phyloP scores from a whole-genome alignment of 371 early-diverging fungal genomes.

The Dichotomocladium elegans region DNA sequence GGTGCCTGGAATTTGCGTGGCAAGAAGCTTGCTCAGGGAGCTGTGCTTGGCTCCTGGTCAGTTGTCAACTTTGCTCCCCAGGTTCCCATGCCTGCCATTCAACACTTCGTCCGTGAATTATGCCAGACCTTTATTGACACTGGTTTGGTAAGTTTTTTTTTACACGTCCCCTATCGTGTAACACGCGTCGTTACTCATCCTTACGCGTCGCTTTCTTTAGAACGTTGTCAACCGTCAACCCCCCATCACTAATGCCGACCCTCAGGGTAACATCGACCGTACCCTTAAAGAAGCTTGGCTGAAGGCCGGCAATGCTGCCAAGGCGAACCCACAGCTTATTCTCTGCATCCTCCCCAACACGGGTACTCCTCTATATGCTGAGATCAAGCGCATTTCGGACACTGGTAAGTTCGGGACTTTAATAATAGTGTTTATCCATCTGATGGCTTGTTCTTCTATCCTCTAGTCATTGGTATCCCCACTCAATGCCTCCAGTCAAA shows the following conservation, averaged over 20 bases:
- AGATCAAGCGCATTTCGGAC: constrained; percentile 93
- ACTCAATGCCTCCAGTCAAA: constrained; percentile 88
- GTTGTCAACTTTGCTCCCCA: constrained; percentile 59
- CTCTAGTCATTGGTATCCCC: constrained; percentile 70
- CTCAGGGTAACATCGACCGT: constrained; percentile 61
- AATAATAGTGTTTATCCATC: background rate
- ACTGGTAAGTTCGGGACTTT: constrained; percentile 39
- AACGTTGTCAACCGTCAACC: constrained; percentile 57
- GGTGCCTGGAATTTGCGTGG: constrained; percentile 90
- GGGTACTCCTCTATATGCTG: constrained; percentile 83
- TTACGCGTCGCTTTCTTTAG: constrained; percentile 22
- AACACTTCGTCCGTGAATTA: constrained; percentile 54
- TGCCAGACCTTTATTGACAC: constrained; percentile 47
- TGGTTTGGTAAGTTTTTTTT: constrained; percentile 57
- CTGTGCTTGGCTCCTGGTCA: constrained; percentile 74
- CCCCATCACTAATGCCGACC: constrained; percentile 69
- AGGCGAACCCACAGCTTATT: constrained; percentile 71
- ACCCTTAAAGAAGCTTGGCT: constrained; percentile 72
- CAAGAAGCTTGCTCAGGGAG: constrained; percentile 72
- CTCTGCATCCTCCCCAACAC: constrained; percentile 87
- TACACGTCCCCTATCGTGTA: background rate
- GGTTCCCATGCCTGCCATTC: constrained; percentile 23
- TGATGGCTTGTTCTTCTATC: background rate
- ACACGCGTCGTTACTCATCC: background rate
- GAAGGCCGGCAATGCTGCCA: constrained; percentile 68